phyloP scores from a whole-genome alignment of 2,329 filamentous ascomycete genomes.

The Diplodia intermedia region DNA sequence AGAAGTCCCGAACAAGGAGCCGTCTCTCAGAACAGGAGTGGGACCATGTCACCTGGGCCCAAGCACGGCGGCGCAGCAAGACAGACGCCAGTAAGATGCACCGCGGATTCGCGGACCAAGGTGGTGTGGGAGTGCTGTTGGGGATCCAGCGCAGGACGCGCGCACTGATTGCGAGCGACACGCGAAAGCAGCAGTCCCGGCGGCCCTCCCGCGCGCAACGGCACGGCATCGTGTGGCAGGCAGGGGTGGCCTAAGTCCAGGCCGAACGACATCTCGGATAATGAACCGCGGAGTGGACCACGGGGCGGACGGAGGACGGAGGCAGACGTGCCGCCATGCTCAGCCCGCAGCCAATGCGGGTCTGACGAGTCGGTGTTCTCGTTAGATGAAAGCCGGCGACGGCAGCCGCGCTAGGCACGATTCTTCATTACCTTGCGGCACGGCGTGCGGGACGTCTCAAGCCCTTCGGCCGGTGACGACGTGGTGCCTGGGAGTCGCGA shows the following conservation, averaged over 20 bases:
- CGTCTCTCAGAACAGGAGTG: background rate
- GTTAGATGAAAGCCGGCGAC: conserved; percentile 17
- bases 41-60: conserved; percentile 5
- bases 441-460: conserved; percentile 2
- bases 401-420: conserved; percentile 5
- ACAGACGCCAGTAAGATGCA: background rate
- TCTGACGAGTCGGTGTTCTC: conserved; percentile 15
- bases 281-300: conserved; percentile 16
- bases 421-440: conserved; percentile 6
- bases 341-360: conserved; percentile 19
- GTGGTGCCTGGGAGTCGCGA: background rate
- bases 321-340: conserved; percentile 10
- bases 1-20: conserved; percentile 18
- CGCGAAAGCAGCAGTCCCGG: conserved; percentile 12
- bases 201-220: conserved; percentile 23
- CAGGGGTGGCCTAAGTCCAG: conserved; percentile 15
- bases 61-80: conserved; percentile 14
- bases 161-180: conserved; percentile 24
- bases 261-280: conserved; percentile 23
- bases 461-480: conserved; percentile 4
- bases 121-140: background rate
- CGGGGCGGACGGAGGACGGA: conserved; percentile 13
- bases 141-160: conserved; percentile 5
- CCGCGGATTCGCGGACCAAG: background rate
- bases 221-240: conserved; percentile 12